These are phyloP conservation scores for Phytophthora pistaciae DNA, from an alignment of 352 stramenopile species.

Conservation along the genomic window DNA sequence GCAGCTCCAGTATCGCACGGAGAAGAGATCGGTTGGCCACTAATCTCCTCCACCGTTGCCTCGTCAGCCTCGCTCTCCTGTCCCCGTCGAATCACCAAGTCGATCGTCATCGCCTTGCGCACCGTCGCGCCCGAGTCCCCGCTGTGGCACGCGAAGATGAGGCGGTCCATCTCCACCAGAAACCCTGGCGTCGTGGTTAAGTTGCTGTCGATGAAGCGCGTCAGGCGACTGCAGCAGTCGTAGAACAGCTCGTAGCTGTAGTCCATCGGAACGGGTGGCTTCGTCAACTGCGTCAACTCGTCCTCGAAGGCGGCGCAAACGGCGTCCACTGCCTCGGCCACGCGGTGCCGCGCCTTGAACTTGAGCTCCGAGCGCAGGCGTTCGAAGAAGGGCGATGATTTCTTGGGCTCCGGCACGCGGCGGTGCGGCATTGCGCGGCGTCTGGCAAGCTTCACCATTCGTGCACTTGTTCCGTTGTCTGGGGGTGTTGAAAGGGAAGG, in stretches of 20 bases:
- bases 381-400: conserved; percentile 3
- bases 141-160: conserved; percentile 72
- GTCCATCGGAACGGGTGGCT: background rate
- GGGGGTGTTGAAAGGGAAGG: background rate
- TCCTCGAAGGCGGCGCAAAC: conserved; percentile 53
- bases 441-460: conserved; percentile 14
- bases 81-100: conserved; percentile 45
- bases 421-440: conserved; percentile 19
- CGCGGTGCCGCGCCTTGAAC: conserved; percentile 42
- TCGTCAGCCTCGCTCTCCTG: background rate
- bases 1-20: conserved; percentile 3
- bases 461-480: background rate
- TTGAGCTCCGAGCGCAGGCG: conserved; percentile 44
- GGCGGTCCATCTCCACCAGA: conserved; percentile 68
- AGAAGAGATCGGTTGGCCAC: conserved; percentile 10
- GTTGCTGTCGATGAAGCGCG: conserved; percentile 55
- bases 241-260: conserved; percentile 59
- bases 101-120: conserved; percentile 53
- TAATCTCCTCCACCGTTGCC: background rate
- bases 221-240: conserved; percentile 53
- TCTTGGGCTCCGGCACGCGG: conserved; percentile 15
- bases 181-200: conserved; percentile 75
- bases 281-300: conserved; percentile 13
- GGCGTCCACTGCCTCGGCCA: conserved; percentile 55
- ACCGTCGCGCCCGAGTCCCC: conserved; percentile 45